Evolutionary conservation across 257 asterid genomes (phyloP).

Genomic region (Verbena officinalis): DNA sequence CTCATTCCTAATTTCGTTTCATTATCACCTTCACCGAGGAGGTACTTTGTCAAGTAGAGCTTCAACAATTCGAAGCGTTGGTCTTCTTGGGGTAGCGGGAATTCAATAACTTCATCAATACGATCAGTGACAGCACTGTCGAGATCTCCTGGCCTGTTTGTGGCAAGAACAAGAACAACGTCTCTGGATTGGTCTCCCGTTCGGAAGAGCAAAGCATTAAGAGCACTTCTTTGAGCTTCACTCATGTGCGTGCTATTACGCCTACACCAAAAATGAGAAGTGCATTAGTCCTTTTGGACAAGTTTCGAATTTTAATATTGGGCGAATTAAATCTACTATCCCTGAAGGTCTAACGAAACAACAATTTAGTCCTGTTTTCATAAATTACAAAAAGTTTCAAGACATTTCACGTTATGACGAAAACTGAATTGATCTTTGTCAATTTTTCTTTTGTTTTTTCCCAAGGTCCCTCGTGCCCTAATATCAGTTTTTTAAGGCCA

Average conservation of each 20-base stretch:
- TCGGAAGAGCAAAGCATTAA: slow-evolving; percentile 87
- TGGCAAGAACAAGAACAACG: slow-evolving; percentile 93
- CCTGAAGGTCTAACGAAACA: no score
- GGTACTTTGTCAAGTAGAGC: slow-evolving; percentile 82
- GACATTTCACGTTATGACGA: no score
- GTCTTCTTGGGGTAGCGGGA: slow-evolving; percentile 87
- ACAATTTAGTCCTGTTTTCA: no score
- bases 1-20: slow-evolving; percentile 50
- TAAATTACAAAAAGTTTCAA: no score
- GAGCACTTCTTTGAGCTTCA: slow-evolving; percentile 94
- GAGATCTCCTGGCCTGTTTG: slow-evolving; percentile 94
- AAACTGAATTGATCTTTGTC: no score
- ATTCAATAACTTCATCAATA: slow-evolving; percentile 93
- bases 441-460: no score
- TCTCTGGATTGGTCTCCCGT: slow-evolving; percentile 98
- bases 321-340: no score
- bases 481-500: no score
- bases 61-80: slow-evolving; percentile 86
- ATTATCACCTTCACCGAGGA: slow-evolving; percentile 51
- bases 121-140: slow-evolving; percentile 94
- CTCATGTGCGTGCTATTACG: slow-evolving; percentile 96
- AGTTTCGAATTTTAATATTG: no score
- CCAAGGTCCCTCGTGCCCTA: no score
- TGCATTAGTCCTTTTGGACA: no score
- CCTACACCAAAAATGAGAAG: slow-evolving; percentile 42